These are phyloP conservation scores for Suillus placidus DNA, from an alignment of 768 basidiomycete species.

Conservation along the genomic window DNA sequence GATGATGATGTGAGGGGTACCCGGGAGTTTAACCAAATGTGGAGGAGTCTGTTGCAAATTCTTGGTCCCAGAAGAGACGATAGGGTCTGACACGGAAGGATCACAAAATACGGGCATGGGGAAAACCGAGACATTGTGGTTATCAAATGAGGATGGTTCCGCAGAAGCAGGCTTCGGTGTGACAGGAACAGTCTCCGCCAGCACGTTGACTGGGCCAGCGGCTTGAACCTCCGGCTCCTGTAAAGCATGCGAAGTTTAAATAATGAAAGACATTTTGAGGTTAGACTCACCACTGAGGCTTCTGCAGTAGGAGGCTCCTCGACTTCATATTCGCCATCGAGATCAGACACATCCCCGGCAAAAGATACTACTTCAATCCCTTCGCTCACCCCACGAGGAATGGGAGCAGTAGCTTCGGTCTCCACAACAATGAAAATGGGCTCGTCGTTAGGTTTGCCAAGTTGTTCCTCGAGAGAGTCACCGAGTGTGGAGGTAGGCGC, in stretches of 20 bases:
- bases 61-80: constrained; percentile 16
- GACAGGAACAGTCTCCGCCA: neutral
- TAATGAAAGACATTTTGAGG: neutral
- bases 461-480: neutral
- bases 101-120: constrained; percentile 48
- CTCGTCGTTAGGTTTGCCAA: too few relatives aligned
- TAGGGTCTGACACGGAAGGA: constrained; percentile 42
- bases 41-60: constrained; percentile 11
- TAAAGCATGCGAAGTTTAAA: neutral
- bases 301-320: constrained; percentile 7
- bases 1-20: constrained; percentile 21
- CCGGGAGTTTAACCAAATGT: constrained; percentile 24
- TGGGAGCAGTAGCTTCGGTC: neutral
- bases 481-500: neutral
- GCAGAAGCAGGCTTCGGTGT: neutral
- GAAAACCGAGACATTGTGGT: constrained; percentile 1
- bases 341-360: neutral
- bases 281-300: constrained; percentile 5
- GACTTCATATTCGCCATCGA: constrained; percentile 2
- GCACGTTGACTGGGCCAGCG: neutral
- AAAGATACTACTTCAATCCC: constrained; percentile 8
- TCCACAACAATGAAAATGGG: neutral
- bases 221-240: neutral
- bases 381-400: constrained; percentile 9
- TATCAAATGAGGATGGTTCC: neutral